These are phyloP conservation scores for Cenchrus americanus DNA, from an alignment of 176 grass and related monocot species.

Conservation along the genomic window DNA sequence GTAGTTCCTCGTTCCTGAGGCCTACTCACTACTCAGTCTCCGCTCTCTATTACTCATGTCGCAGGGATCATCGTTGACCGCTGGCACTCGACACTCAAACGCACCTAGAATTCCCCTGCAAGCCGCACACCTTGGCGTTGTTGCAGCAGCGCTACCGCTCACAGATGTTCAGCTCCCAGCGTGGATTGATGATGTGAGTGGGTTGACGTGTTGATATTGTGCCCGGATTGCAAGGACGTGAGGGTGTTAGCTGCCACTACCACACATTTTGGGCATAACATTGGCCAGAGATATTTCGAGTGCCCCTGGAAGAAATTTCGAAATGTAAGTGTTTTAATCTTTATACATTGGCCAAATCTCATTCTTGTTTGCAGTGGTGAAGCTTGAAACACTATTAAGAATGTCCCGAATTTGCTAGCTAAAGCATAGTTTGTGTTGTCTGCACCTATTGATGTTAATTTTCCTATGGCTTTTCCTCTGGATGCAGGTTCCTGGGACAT, in stretches of 20 bases:
- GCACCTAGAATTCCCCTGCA: not conserved
- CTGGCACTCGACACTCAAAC: not conserved
- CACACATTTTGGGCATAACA: not conserved
- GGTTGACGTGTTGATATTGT: not conserved
- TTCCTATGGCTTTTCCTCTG: not conserved
- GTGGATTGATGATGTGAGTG: not conserved
- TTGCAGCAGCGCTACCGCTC: not conserved
- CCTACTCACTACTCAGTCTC: too few species aligned
- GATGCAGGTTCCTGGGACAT: not conserved
- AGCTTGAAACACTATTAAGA: too few species aligned
- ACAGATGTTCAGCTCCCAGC: not conserved
- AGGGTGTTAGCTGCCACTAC: slow-evolving; percentile 1
- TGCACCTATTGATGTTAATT: too few species aligned
- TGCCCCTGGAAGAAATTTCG: not conserved
- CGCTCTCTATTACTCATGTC: not conserved
- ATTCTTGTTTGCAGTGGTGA: not conserved
- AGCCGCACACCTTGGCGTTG: not conserved
- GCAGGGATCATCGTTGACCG: not conserved
- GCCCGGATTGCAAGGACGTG: not conserved
- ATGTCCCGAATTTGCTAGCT: too few species aligned
- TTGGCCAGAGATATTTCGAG: not conserved
- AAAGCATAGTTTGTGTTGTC: too few species aligned
- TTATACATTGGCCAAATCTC: not conserved
- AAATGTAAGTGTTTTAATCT: not conserved
- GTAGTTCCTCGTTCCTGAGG: too few species aligned